Evolutionary conservation across 2,329 filamentous ascomycete species (phyloP).

Genomic region (Pezicula carpinea): DNA sequence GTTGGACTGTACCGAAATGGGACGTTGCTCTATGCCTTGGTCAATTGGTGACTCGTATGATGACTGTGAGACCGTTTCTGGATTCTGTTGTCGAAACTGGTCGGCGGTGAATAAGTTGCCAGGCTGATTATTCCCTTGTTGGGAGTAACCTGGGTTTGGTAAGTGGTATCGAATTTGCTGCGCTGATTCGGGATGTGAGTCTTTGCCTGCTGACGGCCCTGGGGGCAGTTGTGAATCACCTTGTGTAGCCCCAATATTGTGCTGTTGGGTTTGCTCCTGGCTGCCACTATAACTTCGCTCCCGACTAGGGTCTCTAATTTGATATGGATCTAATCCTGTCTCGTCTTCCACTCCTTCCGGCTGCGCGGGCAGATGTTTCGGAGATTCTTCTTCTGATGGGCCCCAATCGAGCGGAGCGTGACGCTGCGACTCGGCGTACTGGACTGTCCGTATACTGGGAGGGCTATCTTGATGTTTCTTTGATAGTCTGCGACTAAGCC

Average conservation of each 20-base stretch:
- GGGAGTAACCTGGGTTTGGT: constrained; percentile 19
- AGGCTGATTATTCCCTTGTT: constrained; percentile 29
- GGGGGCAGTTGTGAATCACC: constrained; percentile 16
- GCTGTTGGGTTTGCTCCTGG: constrained; percentile 18
- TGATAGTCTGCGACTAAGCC: constrained; percentile 49
- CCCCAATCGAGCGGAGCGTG: constrained; percentile 29
- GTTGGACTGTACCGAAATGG: constrained; percentile 25
- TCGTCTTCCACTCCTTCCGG: constrained; percentile 24
- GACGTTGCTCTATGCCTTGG: constrained; percentile 24
- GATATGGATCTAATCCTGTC: constrained; percentile 24
- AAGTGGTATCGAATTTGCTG: constrained; percentile 25
- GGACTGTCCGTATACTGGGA: constrained; percentile 35
- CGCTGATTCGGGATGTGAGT: constrained; percentile 27
- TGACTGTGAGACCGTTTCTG: constrained; percentile 57
- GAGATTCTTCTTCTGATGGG: constrained; percentile 28
- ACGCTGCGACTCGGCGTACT: constrained; percentile 32
- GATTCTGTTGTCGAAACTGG: constrained; percentile 39
- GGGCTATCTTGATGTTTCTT: constrained; percentile 49
- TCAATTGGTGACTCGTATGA: constrained; percentile 54
- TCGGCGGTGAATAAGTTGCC: constrained; percentile 25
- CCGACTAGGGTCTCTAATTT: constrained; percentile 19
- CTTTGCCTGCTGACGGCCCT: constrained; percentile 14
- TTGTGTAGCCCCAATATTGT: constrained; percentile 23
- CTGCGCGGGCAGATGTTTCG: constrained; percentile 24
- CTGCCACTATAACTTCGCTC: constrained; percentile 7